Evolutionary conservation across 768 basidiomycete genomes (phyloP).

Genomic region (Tricholomella constricta): DNA sequence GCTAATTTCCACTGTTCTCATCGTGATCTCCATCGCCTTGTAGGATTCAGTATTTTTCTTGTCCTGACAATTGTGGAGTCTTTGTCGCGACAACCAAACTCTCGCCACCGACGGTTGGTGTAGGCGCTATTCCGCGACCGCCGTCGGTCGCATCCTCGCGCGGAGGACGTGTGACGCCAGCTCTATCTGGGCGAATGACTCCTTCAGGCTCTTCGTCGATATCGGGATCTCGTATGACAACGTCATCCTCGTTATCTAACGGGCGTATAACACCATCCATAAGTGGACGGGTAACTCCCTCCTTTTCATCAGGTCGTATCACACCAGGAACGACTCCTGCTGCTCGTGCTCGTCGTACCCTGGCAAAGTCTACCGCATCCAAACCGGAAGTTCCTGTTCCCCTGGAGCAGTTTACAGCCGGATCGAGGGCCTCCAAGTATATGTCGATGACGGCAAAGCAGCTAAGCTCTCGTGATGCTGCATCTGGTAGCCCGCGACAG

Average conservation of each 20-base stretch:
- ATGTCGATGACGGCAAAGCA: constrained; percentile 84
- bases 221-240: constrained; percentile 26
- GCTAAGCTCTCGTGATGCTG: constrained; percentile 51
- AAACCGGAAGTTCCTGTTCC: constrained; percentile 34
- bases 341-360: constrained; percentile 30
- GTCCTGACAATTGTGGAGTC: constrained; percentile 85
- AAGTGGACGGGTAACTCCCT: constrained; percentile 55
- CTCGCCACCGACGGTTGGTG: constrained; percentile 70
- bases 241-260: constrained; percentile 38
- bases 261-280: constrained; percentile 43
- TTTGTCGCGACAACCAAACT: constrained; percentile 87
- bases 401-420: constrained; percentile 64
- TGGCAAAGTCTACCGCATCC: constrained; percentile 33
- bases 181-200: constrained; percentile 51
- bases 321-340: constrained; percentile 42
- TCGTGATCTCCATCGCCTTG: constrained; percentile 13
- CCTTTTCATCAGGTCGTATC: constrained; percentile 35
- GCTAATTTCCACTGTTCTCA: constrained; percentile 4
- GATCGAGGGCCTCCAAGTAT: constrained; percentile 85
- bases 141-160: constrained; percentile 80
- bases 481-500: constrained; percentile 32
- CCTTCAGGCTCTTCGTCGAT: constrained; percentile 43
- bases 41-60: constrained; percentile 84
- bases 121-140: constrained; percentile 55
- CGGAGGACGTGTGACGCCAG: constrained; percentile 62